Percentiles rank a stretch among this genome's conserved stretches.
These are phyloP conservation scores for Gaeumannomyces tritici DNA, from an alignment of 2,329 filamentous ascomycete genomes.

Conservation along the genomic window DNA sequence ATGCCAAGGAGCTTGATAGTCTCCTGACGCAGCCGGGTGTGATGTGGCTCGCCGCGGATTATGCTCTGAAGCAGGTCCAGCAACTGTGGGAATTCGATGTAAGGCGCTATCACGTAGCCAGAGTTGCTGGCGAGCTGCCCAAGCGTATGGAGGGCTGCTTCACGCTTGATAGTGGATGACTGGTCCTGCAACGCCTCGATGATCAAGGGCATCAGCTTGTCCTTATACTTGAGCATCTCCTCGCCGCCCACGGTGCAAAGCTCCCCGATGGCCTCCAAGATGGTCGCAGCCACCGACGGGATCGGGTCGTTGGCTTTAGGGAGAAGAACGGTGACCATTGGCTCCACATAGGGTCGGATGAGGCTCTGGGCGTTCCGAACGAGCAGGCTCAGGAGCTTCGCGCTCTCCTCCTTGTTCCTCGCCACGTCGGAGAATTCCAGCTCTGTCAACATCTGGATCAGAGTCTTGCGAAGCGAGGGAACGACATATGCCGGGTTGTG, in stretches of 20 bases:
- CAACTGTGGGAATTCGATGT: slow-evolving; percentile 87
- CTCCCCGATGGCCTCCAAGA: slow-evolving; percentile 91
- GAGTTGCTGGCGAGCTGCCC: slow-evolving; percentile 92
- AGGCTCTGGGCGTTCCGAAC: slow-evolving; percentile 88
- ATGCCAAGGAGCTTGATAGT: slow-evolving; percentile 97
- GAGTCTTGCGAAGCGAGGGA: slow-evolving; percentile 83
- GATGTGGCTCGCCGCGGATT: slow-evolving; percentile 79
- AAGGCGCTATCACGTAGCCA: slow-evolving; percentile 94
- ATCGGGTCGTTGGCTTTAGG: slow-evolving; percentile 83
- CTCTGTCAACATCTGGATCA: slow-evolving; percentile 93
- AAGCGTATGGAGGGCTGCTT: slow-evolving; percentile 81
- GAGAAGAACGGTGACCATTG: slow-evolving; percentile 89
- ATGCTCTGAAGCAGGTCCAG: slow-evolving; percentile 89
- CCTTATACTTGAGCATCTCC: slow-evolving; percentile 87
- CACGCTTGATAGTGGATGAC: slow-evolving; percentile 79
- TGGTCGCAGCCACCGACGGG: slow-evolving; percentile 83
- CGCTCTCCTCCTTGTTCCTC: slow-evolving; percentile 92
- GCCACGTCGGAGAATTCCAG: slow-evolving; percentile 93
- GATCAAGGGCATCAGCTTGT: slow-evolving; percentile 88
- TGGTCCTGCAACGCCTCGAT: slow-evolving; percentile 91
- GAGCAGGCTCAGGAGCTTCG: slow-evolving; percentile 82
- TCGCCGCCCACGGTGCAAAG: slow-evolving; percentile 88
- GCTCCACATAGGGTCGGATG: slow-evolving; percentile 93
- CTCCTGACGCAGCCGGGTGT: slow-evolving; percentile 77
- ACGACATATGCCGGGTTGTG: slow-evolving; percentile 97